phyloP scores from a whole-genome alignment of 163 green algal species.

The Volvox carteri region DNA sequence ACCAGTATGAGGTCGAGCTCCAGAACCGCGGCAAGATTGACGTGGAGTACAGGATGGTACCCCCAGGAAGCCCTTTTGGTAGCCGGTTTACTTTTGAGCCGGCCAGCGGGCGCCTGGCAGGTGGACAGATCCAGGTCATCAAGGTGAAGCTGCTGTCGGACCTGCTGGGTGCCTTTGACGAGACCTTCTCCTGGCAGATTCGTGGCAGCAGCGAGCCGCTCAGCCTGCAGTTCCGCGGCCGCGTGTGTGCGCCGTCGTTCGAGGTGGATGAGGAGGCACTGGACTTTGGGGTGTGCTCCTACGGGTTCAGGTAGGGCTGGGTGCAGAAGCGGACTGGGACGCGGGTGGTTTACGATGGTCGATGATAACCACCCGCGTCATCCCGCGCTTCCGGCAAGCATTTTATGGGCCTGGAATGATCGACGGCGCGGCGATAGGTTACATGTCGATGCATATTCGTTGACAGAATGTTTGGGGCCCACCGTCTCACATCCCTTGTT shows the following conservation, averaged over 20 bases:
- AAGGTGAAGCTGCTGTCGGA: constrained; percentile 76
- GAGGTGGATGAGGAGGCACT: constrained; percentile 73
- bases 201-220: constrained; percentile 68
- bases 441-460: too few species aligned
- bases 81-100: constrained; percentile 84
- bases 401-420: too few species aligned
- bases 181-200: constrained; percentile 76
- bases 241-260: constrained; percentile 81
- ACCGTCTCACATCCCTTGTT: too few species aligned
- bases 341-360: too few species aligned
- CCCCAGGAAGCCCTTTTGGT: constrained; percentile 65
- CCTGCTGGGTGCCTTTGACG: constrained; percentile 80
- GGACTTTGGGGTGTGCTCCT: constrained; percentile 83
- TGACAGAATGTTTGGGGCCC: too few species aligned
- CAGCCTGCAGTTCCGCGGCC: constrained; percentile 80
- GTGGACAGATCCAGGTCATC: constrained; percentile 70
- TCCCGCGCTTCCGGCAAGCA: too few species aligned
- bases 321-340: background rate
- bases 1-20: constrained; percentile 86
- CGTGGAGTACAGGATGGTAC: constrained; percentile 71
- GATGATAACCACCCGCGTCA: too few species aligned
- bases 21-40: constrained; percentile 87
- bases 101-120: constrained; percentile 64
- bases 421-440: too few species aligned
- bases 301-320: constrained; percentile 77